Evolutionary conservation across 1,139 yeast species (phyloP), one percentile per base, ranked within the genome.

Genomic region (Geotrichum bryndzae): DNA sequence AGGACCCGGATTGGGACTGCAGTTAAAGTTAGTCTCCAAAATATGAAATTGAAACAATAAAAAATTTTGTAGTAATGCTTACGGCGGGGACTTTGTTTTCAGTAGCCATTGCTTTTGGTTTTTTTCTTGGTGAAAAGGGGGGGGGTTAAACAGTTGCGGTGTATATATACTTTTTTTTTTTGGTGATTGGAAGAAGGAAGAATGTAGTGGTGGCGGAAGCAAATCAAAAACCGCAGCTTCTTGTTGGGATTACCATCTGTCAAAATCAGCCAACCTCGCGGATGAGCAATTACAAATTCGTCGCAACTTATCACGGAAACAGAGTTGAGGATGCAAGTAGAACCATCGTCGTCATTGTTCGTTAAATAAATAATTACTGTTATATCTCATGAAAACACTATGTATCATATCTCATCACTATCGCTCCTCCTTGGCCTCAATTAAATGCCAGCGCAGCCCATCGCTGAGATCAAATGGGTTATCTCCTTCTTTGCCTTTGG

Each of bases 391-490:
- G 18, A 13, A 13, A 23, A 50, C 18, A 25, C 27, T 25, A 41
- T 41, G 48, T 18, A 41, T 41, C 48, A 41, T 41, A 41, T 5
- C 48, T 41, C 52, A 11, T 25, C 23, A 50, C 29, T 50, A 50
- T 10, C 66, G 54, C 70, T 76, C 70, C 56, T 68, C 72, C 38
- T 64, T 66, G 1, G 73, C 75, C 35, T 72, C 74, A 23, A 76
- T 65, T 53, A 72, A 63, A 59, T 69, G 71, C 79, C 79, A 76
- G 48, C 72, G 66, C n/a, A 74, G 66, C 6, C 79, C 79, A 63
- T 80, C 77, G 4, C 84, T 80, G 71, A 82, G 75, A 46, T 84
- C 84, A 62, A 82, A 82, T 29, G 76, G 76, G 66, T 82, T 84
- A 23, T 73, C 77, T 22, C 70, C 72, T 8, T 64, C 66, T 13